Evolutionary conservation across 208 protist species (phyloP), one percentile per base, ranked within the genome.

Genomic region (Wallacemonas sp.): DNA sequence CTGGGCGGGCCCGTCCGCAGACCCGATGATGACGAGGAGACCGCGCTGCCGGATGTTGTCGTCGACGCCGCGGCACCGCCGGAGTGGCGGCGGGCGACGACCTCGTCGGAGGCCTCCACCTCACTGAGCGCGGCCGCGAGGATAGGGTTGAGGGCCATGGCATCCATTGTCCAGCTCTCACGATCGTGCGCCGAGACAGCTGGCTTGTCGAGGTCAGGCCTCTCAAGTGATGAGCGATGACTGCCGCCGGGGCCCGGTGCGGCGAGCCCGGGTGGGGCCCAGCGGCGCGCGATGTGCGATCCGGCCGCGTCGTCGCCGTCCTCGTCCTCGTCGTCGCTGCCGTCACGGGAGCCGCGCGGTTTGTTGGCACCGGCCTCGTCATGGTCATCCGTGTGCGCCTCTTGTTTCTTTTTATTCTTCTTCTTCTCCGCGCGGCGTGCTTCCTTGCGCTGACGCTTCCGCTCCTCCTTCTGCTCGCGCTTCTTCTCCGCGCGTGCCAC

Each of bases 401-500:
- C 10, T 21, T 54, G 32, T 29, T 17, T 6, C 27, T 58, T 54
- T 12, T 55, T 29, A 32, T 61, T 63, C 60, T 41, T 34, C n/a
- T 74, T 65, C 27, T 50, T 33, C 41, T 57, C 36, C 24, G 50
- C 27, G 19, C 57, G 36, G 13, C 59, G 34, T 30, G 37, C 48
- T 32, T 53, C 45, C 50, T 37, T 46, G 27, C 26, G 48, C 64
- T 46, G 29, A 41, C 41, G 21, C 22, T 21, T 44, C 12, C 30
- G 41, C 19, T 71, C 36, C 30, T 55, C 63, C 21, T 55, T 37
- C 45, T 36, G n/a, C 19, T 34, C 17, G 26, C 62, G 44, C 50
- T 54, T 50, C 59, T 71, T 71, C 48, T 66, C 53, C 17, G 58
- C 62, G 8, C 2, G 44, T 29, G 45, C 42, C 34, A 54, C 70